phyloP scores from a whole-genome alignment of 148 eudicot species.

The Chenopodium quinoa region DNA sequence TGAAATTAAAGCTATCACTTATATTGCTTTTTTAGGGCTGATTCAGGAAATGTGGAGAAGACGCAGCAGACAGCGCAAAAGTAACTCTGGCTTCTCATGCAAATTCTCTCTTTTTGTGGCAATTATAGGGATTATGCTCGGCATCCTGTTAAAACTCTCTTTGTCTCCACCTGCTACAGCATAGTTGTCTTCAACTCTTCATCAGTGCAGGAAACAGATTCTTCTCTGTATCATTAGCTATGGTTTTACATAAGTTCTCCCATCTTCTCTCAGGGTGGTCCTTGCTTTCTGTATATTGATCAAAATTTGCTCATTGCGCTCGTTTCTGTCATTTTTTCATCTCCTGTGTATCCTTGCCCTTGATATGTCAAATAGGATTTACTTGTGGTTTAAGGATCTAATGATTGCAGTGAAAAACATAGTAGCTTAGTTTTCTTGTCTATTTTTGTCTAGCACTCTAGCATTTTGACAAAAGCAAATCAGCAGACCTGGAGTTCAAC shows the following conservation, averaged over 20 bases:
- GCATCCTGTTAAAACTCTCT: conserved; percentile 57
- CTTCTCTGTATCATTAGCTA: conserved; percentile 26
- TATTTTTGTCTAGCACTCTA: not conserved
- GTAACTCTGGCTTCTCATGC: conserved; percentile 58
- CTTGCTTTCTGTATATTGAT: conserved; percentile 24
- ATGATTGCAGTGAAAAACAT: not conserved
- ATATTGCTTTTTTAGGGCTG: not conserved
- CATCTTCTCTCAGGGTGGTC: not conserved
- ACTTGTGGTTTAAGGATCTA: not conserved
- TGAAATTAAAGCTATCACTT: not conserved
- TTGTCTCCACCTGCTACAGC: conserved; percentile 46
- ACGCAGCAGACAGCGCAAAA: conserved; percentile 46
- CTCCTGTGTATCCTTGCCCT: not conserved
- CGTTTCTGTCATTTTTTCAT: not conserved
- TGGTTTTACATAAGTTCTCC: not conserved
- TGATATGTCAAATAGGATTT: not conserved
- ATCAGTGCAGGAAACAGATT: not conserved
- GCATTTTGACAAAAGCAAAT: too few relatives aligned
- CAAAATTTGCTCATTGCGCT: not conserved
- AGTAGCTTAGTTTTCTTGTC: not conserved
- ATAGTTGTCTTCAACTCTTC: conserved; percentile 14
- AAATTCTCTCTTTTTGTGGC: conserved; percentile 61
- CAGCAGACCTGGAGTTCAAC: too few relatives aligned
- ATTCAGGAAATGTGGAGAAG: conserved; percentile 63
- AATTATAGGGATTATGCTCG: conserved; percentile 60